Percentiles rank a stretch among this genome's conserved stretches.
These are phyloP conservation scores for Coemansia reversa DNA, from an alignment of 192 early-diverging fungal genomes.

Conservation along the genomic window DNA sequence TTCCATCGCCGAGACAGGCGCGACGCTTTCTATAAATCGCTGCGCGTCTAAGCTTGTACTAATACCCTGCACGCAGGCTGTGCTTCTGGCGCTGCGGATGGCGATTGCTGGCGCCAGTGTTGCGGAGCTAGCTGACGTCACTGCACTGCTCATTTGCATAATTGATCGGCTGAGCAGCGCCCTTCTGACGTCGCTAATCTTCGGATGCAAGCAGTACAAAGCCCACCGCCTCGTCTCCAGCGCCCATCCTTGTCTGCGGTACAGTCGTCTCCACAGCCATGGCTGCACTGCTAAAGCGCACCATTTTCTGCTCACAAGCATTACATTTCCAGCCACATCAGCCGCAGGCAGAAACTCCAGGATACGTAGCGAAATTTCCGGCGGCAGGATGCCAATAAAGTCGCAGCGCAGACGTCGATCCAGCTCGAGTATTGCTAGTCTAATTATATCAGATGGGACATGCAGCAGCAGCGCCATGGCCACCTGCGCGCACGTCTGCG, in stretches of 20 bases:
- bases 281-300: slow-evolving; percentile 27
- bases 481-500: slow-evolving; percentile 30
- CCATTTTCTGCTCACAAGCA: slow-evolving; percentile 41
- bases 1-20: neutral
- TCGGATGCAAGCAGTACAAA: slow-evolving; percentile 25
- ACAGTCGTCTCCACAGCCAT: slow-evolving; percentile 38
- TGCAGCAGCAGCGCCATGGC: slow-evolving; percentile 31
- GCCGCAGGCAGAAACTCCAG: slow-evolving; percentile 24
- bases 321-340: slow-evolving; percentile 26
- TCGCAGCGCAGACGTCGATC: slow-evolving; percentile 40
- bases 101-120: slow-evolving; percentile 10
- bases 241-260: slow-evolving; percentile 27
- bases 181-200: slow-evolving; percentile 20
- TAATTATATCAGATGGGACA: slow-evolving; percentile 37
- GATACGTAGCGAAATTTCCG: slow-evolving; percentile 36
- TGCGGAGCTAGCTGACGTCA: slow-evolving; percentile 2
- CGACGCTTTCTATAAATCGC: slow-evolving; percentile 1
- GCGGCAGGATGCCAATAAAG: slow-evolving; percentile 43
- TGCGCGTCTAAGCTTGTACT: neutral
- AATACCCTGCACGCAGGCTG: neutral
- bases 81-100: slow-evolving; percentile 5
- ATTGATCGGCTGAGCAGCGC: slow-evolving; percentile 19
- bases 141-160: neutral
- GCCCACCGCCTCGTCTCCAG: slow-evolving; percentile 35
- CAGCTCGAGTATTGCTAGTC: slow-evolving; percentile 22